Conservation (phyloP, 176 grass and related monocot species). For the Oryza punctata region DNA sequence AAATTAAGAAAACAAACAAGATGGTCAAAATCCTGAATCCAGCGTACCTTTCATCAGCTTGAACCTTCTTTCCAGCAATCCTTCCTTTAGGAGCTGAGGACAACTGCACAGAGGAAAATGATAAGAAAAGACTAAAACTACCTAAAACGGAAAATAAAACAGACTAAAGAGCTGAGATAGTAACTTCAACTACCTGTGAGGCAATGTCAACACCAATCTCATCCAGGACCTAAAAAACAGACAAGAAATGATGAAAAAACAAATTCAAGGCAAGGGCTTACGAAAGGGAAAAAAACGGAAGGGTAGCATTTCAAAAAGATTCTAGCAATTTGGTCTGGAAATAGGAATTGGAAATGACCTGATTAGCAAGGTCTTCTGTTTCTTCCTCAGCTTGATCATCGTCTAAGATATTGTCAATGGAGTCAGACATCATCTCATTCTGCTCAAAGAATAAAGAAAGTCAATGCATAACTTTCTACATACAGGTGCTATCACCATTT, state of each 20-base stretch:
- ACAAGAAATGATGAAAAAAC: conserved; percentile 42
- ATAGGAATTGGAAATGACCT: conserved; percentile 50
- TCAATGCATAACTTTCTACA: conserved; percentile 24
- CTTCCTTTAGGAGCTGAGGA: conserved; percentile 93
- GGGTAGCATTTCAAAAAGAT: not conserved
- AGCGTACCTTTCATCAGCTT: conserved; percentile 74
- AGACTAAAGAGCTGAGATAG: conserved; percentile 21
- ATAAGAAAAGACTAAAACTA: conserved; percentile 16
- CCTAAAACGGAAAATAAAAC: conserved; percentile 6
- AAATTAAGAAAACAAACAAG: conserved; percentile 26
- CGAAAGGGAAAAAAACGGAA: conserved; percentile 4
- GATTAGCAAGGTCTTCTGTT: conserved; percentile 84
- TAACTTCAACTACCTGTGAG: conserved; percentile 70
- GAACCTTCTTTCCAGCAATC: conserved; percentile 76
- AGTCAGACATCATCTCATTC: conserved; percentile 96
- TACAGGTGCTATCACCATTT: not conserved
- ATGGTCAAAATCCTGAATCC: not conserved
- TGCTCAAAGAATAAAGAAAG: conserved; percentile 43
- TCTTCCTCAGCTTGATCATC: conserved; percentile 92
- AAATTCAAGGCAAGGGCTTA: not conserved
- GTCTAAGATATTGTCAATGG: conserved; percentile 74
- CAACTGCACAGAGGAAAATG: conserved; percentile 50
- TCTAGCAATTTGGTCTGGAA: not conserved
- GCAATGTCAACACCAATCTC: conserved; percentile 95
- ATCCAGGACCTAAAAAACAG: conserved; percentile 81